Percentiles rank a stretch among this genome's conserved stretches.
Conservation (phyloP, 331 rosid genomes). For the Rosa hybrid region DNA sequence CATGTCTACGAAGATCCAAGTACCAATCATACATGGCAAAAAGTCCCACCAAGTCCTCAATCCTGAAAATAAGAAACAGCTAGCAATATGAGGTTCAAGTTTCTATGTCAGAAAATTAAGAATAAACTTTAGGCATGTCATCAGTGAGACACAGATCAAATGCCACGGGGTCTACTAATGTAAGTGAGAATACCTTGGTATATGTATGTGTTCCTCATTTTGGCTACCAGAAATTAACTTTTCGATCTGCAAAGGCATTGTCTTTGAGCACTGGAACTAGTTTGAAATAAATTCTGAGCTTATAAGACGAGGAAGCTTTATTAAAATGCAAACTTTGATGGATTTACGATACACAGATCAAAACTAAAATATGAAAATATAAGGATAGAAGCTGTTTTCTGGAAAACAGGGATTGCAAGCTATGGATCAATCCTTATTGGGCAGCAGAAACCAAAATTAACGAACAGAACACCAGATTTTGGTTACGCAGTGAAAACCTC, state of each 20-base stretch:
- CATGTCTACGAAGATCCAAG: conserved; percentile 78
- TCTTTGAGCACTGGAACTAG: not conserved
- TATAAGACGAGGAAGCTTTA: not conserved
- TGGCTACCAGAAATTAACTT: conserved; percentile 86
- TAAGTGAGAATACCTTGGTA: conserved; percentile 48
- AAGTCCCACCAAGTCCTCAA: conserved; percentile 43
- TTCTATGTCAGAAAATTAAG: conserved; percentile 17
- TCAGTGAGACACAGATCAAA: not conserved
- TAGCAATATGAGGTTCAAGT: conserved; percentile 10
- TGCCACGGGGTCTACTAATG: not conserved
- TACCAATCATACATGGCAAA: conserved; percentile 87
- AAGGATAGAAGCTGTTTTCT: too few species aligned
- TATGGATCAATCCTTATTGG: too few species aligned
- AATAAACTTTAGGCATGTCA: not conserved
- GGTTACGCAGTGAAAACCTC: too few species aligned
- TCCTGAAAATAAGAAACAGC: conserved; percentile 45
- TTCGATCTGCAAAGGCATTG: conserved; percentile 56
- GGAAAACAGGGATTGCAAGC: too few species aligned
- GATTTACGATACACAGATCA: not conserved
- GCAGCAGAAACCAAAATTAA: too few species aligned
- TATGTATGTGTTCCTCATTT: conserved; percentile 70
- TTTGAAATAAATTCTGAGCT: not conserved
- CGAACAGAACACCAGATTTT: too few species aligned
- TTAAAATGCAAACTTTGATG: not conserved
- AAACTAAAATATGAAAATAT: too few species aligned